These are phyloP conservation scores for Populus davidiana DNA, from an alignment of 345 rosid genomes.

Conservation along the genomic window DNA sequence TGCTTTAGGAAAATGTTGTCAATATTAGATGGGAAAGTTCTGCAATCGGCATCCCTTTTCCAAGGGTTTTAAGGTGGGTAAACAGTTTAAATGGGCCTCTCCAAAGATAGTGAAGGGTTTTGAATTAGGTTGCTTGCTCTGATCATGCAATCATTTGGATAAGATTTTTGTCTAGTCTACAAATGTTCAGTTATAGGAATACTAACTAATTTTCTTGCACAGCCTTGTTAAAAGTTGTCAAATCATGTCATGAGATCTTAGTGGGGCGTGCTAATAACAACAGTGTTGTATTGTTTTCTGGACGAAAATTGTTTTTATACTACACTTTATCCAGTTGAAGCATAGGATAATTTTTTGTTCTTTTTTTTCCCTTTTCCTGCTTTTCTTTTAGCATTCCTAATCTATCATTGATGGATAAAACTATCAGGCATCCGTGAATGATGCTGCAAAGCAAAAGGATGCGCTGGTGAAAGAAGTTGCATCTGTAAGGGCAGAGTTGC, in stretches of 20 bases:
- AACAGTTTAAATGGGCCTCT: neutral
- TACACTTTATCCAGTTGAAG: neutral
- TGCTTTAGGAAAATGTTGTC: too few relatives aligned
- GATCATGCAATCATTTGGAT: neutral
- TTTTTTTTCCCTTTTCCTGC: neutral
- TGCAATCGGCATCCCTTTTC: neutral
- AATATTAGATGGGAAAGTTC: neutral
- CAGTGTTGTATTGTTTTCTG: neutral
- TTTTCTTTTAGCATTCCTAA: neutral
- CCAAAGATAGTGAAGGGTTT: neutral
- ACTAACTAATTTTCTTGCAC: neutral
- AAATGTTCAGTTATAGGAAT: neutral
- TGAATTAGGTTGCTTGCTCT: conserved; percentile 2
- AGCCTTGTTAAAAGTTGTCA: neutral
- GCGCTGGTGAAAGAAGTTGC: conserved; percentile 61
- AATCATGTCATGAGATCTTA: neutral
- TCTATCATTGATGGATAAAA: conserved; percentile 11
- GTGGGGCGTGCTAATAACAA: neutral
- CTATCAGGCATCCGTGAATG: conserved; percentile 70
- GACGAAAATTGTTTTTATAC: neutral
- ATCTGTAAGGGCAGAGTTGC: conserved; percentile 61
- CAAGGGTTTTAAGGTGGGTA: neutral
- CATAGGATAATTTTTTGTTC: neutral
- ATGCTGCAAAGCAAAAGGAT: conserved; percentile 65
- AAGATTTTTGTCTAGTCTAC: neutral